Conservation (phyloP, 345 rosid species). For the Angophora floribunda region DNA sequence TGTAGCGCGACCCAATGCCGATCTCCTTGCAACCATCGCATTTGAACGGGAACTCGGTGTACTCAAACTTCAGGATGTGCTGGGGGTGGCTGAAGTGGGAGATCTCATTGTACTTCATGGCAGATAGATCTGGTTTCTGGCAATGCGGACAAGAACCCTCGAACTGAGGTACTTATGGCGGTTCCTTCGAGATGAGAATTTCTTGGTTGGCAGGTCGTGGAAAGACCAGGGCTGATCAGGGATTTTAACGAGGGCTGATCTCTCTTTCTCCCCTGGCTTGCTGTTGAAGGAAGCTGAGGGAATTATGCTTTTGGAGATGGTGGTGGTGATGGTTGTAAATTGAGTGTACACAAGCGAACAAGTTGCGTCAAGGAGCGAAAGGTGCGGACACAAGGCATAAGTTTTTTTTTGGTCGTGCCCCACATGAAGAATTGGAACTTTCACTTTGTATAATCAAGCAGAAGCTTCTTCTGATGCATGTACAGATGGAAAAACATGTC, state of each 20-base stretch:
- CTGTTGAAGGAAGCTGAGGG: slow-evolving; percentile 7
- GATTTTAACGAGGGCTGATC: not conserved
- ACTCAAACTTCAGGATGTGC: slow-evolving; percentile 54
- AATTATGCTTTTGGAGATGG: slow-evolving; percentile 31
- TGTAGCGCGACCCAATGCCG: slow-evolving; percentile 78
- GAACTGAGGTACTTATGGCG: not conserved
- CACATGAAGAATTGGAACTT: slow-evolving; percentile 17
- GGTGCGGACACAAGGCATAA: slow-evolving; percentile 24
- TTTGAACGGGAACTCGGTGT: slow-evolving; percentile 70
- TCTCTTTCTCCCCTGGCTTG: slow-evolving; percentile 4
- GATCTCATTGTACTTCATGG: slow-evolving; percentile 67
- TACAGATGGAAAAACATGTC: not conserved
- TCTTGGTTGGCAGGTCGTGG: not conserved
- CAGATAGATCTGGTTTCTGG: not conserved
- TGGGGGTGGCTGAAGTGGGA: slow-evolving; percentile 72
- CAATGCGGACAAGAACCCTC: not conserved
- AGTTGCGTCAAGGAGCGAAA: slow-evolving; percentile 3
- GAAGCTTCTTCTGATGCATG: not conserved
- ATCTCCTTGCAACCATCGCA: slow-evolving; percentile 96
- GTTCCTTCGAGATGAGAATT: not conserved
- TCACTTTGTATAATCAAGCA: slow-evolving; percentile 13
- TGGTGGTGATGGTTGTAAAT: slow-evolving; percentile 25
- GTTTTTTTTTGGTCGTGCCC: slow-evolving; percentile 5
- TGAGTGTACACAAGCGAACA: slow-evolving; percentile 11
- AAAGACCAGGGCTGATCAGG: not conserved